Conservation (phyloP, 305 asterid genomes). For the Rubia balearica region DNA sequence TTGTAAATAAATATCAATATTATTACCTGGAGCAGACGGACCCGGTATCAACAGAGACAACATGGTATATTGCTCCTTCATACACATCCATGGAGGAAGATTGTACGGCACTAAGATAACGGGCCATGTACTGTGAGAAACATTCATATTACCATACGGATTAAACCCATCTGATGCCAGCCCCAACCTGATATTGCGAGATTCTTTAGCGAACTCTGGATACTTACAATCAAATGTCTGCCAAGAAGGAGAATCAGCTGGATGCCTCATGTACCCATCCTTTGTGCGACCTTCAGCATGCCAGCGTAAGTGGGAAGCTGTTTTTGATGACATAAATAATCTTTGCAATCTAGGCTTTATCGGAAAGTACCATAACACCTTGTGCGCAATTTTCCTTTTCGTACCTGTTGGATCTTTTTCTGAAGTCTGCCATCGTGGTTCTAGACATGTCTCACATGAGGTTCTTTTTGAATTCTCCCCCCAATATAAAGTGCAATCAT, state of each 20-base stretch:
- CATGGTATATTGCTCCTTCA: conserved; percentile 6
- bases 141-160: conserved; percentile 17
- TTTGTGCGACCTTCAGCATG: background rate
- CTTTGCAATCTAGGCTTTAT: conserved; percentile 18
- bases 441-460: background rate
- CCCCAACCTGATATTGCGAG: conserved; percentile 18
- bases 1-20: conserved; percentile 20
- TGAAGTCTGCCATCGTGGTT: background rate
- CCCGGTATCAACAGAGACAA: conserved; percentile 11
- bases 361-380: conserved; percentile 13
- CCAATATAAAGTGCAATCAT: conserved; percentile 8
- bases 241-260: conserved; percentile 11
- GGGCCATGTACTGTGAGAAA: conserved; percentile 16
- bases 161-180: conserved; percentile 18
- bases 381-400: background rate
- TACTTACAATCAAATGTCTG: conserved; percentile 1
- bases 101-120: conserved; percentile 16
- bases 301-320: background rate
- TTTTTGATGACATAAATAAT: conserved; percentile 14
- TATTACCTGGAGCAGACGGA: conserved; percentile 7
- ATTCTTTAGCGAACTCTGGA: conserved; percentile 2
- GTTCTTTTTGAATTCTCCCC: background rate
- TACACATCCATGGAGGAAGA: conserved; percentile 17
- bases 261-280: conserved; percentile 8
- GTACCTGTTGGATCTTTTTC: background rate